A percentile compares a stretch with the other conserved stretches of the same genome.
phyloP scores from a whole-genome alignment of 441 rosid species.

The Mallotus repandus region DNA sequence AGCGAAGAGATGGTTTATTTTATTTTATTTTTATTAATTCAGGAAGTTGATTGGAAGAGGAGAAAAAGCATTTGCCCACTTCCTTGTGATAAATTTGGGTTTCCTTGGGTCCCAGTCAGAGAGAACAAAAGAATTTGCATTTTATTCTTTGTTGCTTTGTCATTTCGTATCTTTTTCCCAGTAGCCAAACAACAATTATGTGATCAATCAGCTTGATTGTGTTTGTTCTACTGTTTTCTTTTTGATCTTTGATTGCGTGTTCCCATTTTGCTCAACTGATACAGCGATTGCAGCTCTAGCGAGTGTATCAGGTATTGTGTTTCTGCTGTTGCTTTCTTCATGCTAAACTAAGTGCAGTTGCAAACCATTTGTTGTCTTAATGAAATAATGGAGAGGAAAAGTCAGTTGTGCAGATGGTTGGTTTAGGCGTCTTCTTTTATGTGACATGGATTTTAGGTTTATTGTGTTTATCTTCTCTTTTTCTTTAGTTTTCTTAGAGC shows the following conservation, averaged over 20 bases:
- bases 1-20: no score
- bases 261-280: constrained; percentile 6
- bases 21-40: no score
- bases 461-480: no score
- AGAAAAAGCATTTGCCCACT: not conserved
- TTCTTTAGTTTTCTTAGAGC: no score
- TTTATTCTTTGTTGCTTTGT: constrained; percentile 1
- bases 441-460: no score
- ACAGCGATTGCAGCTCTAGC: not conserved
- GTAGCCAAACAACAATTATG: constrained; percentile 7
- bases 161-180: not conserved
- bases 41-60: not conserved
- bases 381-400: no score
- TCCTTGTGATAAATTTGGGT: not conserved
- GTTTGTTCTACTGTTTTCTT: not conserved
- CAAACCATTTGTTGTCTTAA: no score
- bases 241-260: not conserved
- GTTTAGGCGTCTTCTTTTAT: no score
- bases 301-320: not conserved
- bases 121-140: not conserved
- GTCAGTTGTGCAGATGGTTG: no score
- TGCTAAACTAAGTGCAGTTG: no score
- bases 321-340: no score
- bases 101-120: not conserved
- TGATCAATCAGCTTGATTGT: not conserved